Evolutionary conservation across 2,329 filamentous ascomycete species (phyloP).

Genomic region (Rhexocercosporidium sp.): DNA sequence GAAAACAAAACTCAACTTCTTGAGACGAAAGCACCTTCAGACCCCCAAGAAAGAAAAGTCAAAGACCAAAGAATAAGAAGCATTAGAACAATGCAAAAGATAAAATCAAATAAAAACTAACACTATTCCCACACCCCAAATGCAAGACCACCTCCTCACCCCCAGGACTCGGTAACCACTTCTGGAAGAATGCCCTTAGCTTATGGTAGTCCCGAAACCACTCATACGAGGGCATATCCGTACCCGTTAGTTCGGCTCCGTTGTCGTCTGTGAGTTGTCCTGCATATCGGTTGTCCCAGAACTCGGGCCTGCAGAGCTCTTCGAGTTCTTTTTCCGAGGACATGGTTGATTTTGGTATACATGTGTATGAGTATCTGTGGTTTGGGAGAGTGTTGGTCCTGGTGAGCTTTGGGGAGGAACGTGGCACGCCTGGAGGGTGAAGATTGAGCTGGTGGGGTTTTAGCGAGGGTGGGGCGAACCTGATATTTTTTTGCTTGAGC

Average conservation of each 20-base stretch:
- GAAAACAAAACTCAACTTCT: neutral
- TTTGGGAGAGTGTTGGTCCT: too few relatives aligned
- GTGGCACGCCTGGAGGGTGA: too few relatives aligned
- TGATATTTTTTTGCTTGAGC: neutral
- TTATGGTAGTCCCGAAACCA: conserved; percentile 58
- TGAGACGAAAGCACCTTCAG: conserved; percentile 5
- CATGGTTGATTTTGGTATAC: neutral
- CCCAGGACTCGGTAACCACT: conserved; percentile 47
- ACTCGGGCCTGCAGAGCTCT: conserved; percentile 22
- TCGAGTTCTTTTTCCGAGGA: conserved; percentile 10
- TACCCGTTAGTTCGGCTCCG: too few relatives aligned
- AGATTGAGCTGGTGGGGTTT: neutral
- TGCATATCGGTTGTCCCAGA: conserved; percentile 22
- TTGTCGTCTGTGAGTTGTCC: neutral
- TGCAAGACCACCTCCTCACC: conserved; percentile 55
- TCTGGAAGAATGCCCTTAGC: conserved; percentile 53
- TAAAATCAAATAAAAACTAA: conserved; percentile 37
- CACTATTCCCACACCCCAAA: conserved; percentile 63
- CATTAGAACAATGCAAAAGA: neutral
- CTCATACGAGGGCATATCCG: conserved; percentile 45
- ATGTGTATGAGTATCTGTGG: too few relatives aligned
- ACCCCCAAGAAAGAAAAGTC: conserved; percentile 2
- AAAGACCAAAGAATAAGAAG: neutral
- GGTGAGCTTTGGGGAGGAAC: too few relatives aligned
- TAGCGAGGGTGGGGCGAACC: neutral